Base-by-base conservation (phyloP, 495 filamentous ascomycete species). In the Extremus antarcticus region DNA sequence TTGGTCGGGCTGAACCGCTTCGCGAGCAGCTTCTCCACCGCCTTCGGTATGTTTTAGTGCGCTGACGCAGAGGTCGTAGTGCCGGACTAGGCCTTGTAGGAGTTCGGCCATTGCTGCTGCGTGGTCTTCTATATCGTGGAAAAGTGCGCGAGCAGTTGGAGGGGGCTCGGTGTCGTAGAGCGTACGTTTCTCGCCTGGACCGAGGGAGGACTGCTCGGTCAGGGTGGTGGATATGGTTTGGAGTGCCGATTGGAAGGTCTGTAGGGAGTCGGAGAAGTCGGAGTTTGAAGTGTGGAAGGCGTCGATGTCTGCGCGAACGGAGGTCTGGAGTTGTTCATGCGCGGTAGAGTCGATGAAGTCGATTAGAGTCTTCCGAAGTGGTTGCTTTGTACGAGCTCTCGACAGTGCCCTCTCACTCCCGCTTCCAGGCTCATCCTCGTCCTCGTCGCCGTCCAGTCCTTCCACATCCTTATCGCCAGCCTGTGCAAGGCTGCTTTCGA, bases 1-100 rank as follows among this genome's bases (percentile, higher is more conserved):
- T 74, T 64, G 58, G 4, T n/a, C 41, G 4, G 23, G 1, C 11
- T n/a, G 2, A 3, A 51, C 83, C 78, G 32, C 80, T 75, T 39
- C 78, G 74, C 65, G 60, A 39, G 83, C 78, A 4, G 88, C 88
- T 17, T 84, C 84, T 20, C 78, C 81, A 13, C 89, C 90, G 22
- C 90, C 92, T 72, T 97, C 90, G 1, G 91, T 95, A 56, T 91
- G 86, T 59, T 88, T 86, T 25, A 97, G 83, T 0, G 94, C 94
- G 2, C 82, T 90, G 20, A 92, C 88, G 64, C 92, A 98, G 53
- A 94, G 81, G 68, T 98, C 92, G 62, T 94, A 97, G 70, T 98
- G 94, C 15, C 75, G 75, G n/a, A 88, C 90, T 20, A 98, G 74
- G 1, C 84, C 86, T 59, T 91, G 80, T 0, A 98, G 76, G 20